Percentiles rank a stretch among this genome's conserved stretches.
phyloP scores from a whole-genome alignment of 192 early-diverging fungal species.

The Backusella parvicylindrica region DNA sequence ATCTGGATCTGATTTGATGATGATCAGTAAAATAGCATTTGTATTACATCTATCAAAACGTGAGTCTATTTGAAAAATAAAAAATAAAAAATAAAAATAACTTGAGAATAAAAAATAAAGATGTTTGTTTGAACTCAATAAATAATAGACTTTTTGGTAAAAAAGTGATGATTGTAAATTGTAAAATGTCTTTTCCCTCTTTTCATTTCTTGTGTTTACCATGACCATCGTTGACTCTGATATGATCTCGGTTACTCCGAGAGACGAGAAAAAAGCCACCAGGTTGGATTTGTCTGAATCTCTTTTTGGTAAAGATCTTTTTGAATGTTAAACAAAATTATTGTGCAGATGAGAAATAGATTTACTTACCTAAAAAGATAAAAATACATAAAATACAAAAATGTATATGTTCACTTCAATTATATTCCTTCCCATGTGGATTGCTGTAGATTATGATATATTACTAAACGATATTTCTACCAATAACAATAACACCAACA shows the following conservation, averaged over 20 bases:
- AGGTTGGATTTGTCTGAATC: constrained; percentile 3
- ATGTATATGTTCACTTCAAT: background rate
- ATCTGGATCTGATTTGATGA: background rate
- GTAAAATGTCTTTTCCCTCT: background rate
- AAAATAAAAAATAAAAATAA: background rate
- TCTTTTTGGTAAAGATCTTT: constrained; percentile 4
- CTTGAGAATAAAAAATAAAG: background rate
- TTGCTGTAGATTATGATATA: background rate
- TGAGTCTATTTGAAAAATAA: background rate
- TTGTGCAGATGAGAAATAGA: background rate
- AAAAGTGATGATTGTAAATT: background rate
- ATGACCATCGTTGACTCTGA: constrained; percentile 3
- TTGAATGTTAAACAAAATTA: background rate
- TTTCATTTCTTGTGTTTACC: background rate
- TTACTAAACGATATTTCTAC: background rate
- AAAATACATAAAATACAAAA: background rate
- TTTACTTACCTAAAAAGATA: background rate
- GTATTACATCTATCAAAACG: background rate
- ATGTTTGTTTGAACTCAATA: background rate
- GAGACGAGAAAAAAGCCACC: background rate
- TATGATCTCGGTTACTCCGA: background rate
- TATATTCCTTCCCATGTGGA: background rate
- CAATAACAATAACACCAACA: background rate
- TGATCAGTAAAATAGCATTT: background rate
- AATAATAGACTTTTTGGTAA: background rate